Conservation (phyloP, 768 basidiomycete species). For the Suillus plorans region DNA sequence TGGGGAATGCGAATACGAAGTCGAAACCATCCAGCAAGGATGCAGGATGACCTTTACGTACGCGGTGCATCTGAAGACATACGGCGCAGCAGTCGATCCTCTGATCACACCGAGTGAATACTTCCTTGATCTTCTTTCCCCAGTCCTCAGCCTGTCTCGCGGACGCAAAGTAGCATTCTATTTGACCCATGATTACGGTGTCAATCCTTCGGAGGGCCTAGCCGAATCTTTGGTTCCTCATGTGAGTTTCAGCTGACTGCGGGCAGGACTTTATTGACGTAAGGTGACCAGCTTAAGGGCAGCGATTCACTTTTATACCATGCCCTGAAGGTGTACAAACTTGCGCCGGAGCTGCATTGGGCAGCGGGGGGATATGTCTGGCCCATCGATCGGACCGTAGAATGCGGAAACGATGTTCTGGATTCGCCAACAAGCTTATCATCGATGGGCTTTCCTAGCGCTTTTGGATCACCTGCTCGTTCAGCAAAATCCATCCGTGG, state of each 20-base stretch:
- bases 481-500: constrained; percentile 38
- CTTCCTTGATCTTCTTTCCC: constrained; percentile 70
- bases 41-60: constrained; percentile 71
- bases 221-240: constrained; percentile 71
- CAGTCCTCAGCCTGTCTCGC: constrained; percentile 69
- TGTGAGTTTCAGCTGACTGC: constrained; percentile 42
- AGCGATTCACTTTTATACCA: constrained; percentile 76
- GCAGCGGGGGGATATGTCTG: constrained; percentile 82
- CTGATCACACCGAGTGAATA: constrained; percentile 71
- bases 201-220: constrained; percentile 66
- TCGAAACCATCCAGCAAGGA: constrained; percentile 70
- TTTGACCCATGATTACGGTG: constrained; percentile 63
- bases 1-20: constrained; percentile 72
- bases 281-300: constrained; percentile 60
- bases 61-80: constrained; percentile 66
- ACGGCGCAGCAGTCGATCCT: constrained; percentile 62
- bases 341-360: constrained; percentile 75
- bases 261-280: not conserved
- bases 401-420: constrained; percentile 49
- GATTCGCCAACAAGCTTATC: constrained; percentile 22
- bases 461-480: constrained; percentile 22
- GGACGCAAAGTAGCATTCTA: constrained; percentile 75
- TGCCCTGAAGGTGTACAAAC: constrained; percentile 74
- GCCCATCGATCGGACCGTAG: constrained; percentile 70
- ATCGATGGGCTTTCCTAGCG: constrained; percentile 26